These are phyloP conservation scores for Daldinia concentrica DNA, from an alignment of 495 filamentous ascomycete species.

Conservation along the genomic window DNA sequence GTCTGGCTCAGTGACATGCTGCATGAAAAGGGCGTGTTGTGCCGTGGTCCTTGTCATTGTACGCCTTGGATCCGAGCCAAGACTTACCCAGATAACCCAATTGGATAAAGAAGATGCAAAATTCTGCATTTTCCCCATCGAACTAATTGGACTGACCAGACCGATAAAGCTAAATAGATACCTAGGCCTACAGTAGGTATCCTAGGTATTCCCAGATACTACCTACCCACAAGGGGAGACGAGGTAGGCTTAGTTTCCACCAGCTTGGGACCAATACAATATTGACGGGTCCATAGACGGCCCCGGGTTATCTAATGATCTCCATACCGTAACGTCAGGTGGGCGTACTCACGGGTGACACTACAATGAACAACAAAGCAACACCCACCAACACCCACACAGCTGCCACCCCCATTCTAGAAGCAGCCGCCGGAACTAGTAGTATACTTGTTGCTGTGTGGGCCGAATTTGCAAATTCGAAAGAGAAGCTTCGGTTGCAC, in stretches of 20 bases:
- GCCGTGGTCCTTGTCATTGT: constrained; percentile 19
- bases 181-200: too few species aligned
- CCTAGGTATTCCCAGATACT: constrained; percentile 2
- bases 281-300: background rate
- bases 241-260: constrained; percentile 16
- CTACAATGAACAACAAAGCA: constrained; percentile 3
- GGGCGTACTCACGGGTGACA: constrained; percentile 23
- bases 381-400: constrained; percentile 7
- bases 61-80: constrained; percentile 11
- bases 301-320: constrained; percentile 13
- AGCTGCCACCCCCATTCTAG: constrained; percentile 12
- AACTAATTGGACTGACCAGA: constrained; percentile 13
- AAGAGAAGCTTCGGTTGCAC: constrained; percentile 36
- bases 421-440: constrained; percentile 12
- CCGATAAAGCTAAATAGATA: constrained; percentile 28
- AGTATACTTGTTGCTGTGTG: constrained; percentile 8
- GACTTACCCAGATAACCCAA: constrained; percentile 14
- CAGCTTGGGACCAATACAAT: constrained; percentile 17
- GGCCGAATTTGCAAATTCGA: constrained; percentile 11
- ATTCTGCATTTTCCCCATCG: constrained; percentile 30
- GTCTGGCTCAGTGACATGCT: constrained; percentile 18
- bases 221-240: constrained; percentile 13
- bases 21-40: constrained; percentile 31
- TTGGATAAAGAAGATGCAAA: constrained; percentile 20
- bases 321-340: constrained; percentile 22